Base-by-base conservation (phyloP, 108 stramenopile species). In the Parmales sp. region DNA sequence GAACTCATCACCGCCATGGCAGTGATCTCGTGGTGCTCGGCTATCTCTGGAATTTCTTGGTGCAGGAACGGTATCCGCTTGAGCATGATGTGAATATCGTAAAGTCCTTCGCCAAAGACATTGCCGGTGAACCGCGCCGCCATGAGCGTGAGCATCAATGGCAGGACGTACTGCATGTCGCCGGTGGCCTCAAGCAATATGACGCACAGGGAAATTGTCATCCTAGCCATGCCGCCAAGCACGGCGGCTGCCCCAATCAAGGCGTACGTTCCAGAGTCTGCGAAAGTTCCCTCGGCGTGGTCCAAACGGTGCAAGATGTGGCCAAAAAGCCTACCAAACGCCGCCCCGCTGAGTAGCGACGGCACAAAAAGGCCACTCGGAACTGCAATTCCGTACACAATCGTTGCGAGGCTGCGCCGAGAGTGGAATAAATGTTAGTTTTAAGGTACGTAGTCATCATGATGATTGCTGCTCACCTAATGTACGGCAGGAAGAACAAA, bases 91-190 rank as follows among this genome's bases (percentile, higher is more conserved):
- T 96, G 93, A 60, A 95, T 92, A 69, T 99, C 98, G 75, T 99
- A 99, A 44, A 97, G 80, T 49, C 89, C 95, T 73, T 95, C 93
- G 67, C 94, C 96, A 82, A 97, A 97, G 11, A 97, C 85, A 79
- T 99, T 97, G 23, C 98, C 98, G 2, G 92, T 91, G 72, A 93
- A 91, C 13, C 93, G 76, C 16, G 98, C 95, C 5, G 91, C 82
- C 93, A 99, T 90, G 19, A 99, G 81, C 8, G 92, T 95, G 71
- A 99, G 73, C 95, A 99, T 97, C 51, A 99, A 83, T n/a, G 98
- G 98, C 38, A 99, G 71, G 11, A 91, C 92, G 78, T 97, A 96
- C 76, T 95, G 94, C 88, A 95, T 90, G 76, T 99, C 93, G 38
- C 95, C 95, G 36, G 98, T 99, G 18, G 95, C 93, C 72, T 99